phyloP scores from a whole-genome alignment of 2,329 filamentous ascomycete genomes.

The Leptographium procerum region DNA sequence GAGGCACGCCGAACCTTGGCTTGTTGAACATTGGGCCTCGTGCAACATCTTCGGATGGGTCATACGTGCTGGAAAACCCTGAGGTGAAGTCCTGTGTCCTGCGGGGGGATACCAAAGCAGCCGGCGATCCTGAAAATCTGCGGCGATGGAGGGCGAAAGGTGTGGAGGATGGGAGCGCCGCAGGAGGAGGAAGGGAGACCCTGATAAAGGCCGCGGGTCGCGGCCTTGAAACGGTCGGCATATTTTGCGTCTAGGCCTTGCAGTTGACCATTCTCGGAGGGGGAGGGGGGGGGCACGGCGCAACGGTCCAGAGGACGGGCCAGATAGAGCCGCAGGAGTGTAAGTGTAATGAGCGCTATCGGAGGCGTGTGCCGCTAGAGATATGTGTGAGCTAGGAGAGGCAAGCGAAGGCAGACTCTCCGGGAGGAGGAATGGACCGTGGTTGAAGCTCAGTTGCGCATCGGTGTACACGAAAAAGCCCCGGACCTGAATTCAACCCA shows the following conservation, averaged over 20 bases:
- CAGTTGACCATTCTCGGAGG: slow-evolving; percentile 1
- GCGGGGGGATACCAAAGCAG: slow-evolving; percentile 20
- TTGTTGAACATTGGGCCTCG: slow-evolving; percentile 51
- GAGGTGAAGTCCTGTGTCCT: slow-evolving; percentile 41
- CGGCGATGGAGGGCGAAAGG: slow-evolving; percentile 4
- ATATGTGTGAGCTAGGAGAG: background rate
- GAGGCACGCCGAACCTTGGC: slow-evolving; percentile 45
- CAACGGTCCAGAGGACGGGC: background rate
- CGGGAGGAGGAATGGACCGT: background rate
- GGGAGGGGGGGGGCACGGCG: background rate
- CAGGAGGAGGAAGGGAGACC: background rate
- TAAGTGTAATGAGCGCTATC: background rate
- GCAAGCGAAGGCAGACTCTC: background rate
- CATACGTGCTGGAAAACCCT: slow-evolving; percentile 48
- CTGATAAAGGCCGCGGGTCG: slow-evolving; percentile 6
- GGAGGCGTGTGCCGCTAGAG: background rate
- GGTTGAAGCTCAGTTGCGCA: background rate
- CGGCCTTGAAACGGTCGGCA: slow-evolving; percentile 10
- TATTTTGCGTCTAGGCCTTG: slow-evolving; percentile 1
- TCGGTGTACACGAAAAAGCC: background rate
- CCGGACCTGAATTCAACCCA: background rate
- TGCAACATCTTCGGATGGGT: slow-evolving; percentile 39
- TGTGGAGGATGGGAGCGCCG: background rate
- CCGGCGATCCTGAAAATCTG: slow-evolving; percentile 19
- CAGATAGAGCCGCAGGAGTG: background rate